Evolutionary conservation across 345 rosid genomes (phyloP).

Genomic region (Rhodamnia rubescens): DNA sequence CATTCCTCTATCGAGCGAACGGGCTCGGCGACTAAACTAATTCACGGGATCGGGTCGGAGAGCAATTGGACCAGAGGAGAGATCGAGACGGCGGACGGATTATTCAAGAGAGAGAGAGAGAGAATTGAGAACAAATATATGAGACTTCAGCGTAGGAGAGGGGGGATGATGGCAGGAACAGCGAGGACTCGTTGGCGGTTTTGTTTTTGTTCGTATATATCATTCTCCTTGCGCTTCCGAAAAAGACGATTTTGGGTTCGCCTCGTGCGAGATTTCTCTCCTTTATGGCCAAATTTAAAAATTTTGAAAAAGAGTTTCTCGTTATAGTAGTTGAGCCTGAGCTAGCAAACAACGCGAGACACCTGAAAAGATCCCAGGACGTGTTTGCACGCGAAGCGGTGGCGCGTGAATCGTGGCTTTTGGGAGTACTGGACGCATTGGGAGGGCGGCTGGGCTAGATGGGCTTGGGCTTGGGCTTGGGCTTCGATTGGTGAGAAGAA

Average conservation of each 20-base stretch:
- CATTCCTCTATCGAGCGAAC: constrained; percentile 8
- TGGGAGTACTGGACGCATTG: neutral
- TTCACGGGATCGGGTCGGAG: neutral
- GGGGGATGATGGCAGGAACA: neutral
- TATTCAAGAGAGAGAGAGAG: neutral
- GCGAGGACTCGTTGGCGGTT: constrained; percentile 7
- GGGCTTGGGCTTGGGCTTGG: neutral
- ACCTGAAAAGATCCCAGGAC: neutral
- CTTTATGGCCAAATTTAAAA: neutral
- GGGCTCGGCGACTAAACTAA: neutral
- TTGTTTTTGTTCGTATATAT: neutral
- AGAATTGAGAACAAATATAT: neutral
- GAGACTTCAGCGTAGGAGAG: neutral
- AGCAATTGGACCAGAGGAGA: neutral
- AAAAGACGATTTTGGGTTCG: neutral
- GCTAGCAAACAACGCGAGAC: neutral
- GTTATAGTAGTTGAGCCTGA: neutral
- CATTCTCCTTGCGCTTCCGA: too few relatives aligned
- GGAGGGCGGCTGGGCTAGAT: neutral
- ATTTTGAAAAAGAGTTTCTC: too few relatives aligned
- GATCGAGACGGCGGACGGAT: neutral
- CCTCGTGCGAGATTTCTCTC: neutral
- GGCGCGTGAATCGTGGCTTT: neutral
- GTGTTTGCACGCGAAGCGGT: neutral
- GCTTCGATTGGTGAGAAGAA: neutral